phyloP scores from a whole-genome alignment of 768 basidiomycete genomes.

The Pleurotus citrinopileatus region DNA sequence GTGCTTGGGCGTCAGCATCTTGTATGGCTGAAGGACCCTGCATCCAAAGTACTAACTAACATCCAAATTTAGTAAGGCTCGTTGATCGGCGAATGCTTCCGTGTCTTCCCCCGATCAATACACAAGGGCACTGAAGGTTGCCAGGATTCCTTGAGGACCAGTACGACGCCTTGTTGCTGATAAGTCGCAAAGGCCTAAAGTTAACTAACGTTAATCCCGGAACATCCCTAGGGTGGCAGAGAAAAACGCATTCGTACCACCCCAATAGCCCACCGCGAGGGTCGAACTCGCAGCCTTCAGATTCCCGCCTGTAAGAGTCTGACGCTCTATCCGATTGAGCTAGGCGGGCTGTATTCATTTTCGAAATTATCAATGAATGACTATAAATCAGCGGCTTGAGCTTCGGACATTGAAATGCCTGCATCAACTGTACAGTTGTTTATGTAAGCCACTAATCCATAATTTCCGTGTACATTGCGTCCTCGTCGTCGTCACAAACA shows the following conservation, averaged over 20 bases:
- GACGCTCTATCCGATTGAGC: conserved; percentile 69
- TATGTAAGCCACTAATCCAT: not conserved
- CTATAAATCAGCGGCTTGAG: no score
- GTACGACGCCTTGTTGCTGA: no score
- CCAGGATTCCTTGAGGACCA: not conserved
- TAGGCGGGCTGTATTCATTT: conserved; percentile 40
- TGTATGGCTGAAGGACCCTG: conserved; percentile 6
- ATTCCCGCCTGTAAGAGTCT: conserved; percentile 49
- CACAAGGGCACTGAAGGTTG: not conserved
- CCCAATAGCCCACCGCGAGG: conserved; percentile 70
- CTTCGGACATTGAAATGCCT: not conserved
- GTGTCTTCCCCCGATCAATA: not conserved
- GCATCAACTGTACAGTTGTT: conserved; percentile 11
- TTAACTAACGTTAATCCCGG: not conserved
- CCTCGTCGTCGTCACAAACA: conserved; percentile 6
- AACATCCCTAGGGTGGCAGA: not conserved
- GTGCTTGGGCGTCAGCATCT: not conserved
- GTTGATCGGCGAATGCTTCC: not conserved
- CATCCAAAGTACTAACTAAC: conserved; percentile 9
- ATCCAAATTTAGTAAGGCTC: conserved; percentile 3
- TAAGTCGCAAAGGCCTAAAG: no score
- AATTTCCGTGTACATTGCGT: not conserved
- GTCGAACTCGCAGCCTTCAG: conserved; percentile 85
- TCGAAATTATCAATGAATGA: no score
- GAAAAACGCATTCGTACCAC: not conserved